phyloP scores from a whole-genome alignment of 176 grass and related monocot species.

The Otatea glauca region DNA sequence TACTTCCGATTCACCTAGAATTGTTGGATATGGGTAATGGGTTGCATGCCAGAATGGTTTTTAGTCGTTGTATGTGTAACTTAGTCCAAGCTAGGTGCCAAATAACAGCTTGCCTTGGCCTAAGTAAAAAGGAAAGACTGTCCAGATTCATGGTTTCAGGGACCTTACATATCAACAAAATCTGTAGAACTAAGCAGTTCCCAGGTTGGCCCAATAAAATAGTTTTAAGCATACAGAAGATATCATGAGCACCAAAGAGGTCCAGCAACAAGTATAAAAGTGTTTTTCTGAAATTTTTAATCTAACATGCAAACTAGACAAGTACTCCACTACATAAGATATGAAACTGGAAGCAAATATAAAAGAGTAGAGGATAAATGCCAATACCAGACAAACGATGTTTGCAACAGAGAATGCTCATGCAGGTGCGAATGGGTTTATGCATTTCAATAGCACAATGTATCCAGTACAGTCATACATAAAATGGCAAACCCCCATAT shows the following conservation, averaged over 20 bases:
- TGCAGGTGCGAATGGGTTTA: neutral
- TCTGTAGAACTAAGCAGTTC: neutral
- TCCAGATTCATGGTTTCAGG: constrained; percentile 18
- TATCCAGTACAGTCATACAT: neutral
- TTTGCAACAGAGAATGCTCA: neutral
- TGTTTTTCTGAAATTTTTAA: neutral
- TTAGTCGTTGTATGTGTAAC: constrained; percentile 1
- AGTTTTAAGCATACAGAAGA: constrained; percentile 7
- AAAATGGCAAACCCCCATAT: neutral
- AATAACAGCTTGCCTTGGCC: neutral
- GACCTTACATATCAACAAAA: neutral
- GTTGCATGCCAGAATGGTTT: constrained; percentile 23
- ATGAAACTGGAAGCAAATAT: constrained; percentile 1
- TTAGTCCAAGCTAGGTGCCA: neutral
- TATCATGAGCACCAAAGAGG: constrained; percentile 5
- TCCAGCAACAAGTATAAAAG: neutral
- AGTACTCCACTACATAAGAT: neutral
- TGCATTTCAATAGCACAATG: neutral
- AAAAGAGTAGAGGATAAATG: constrained; percentile 3
- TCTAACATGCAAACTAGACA: neutral
- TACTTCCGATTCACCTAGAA: constrained; percentile 93
- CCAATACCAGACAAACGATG: neutral
- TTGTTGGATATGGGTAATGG: neutral
- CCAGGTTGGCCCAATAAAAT: neutral
- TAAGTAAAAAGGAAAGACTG: neutral